A percentile compares a stretch with the other conserved stretches of the same genome.
Conservation (phyloP, 2,329 filamentous ascomycete species). For the Trichoderma breve region DNA sequence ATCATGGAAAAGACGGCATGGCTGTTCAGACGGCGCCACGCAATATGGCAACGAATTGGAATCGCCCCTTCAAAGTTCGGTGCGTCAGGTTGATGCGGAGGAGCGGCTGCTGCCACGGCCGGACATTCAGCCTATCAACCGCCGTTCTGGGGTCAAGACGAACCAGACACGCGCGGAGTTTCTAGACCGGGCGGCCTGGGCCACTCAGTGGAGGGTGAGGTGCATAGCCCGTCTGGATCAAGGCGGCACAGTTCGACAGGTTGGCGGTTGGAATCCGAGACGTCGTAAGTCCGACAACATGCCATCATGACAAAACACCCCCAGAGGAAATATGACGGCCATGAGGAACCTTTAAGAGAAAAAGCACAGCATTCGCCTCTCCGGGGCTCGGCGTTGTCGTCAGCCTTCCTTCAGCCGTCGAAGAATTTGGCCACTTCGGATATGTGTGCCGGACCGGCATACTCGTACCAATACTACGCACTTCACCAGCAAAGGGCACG, state of each 20-base stretch:
- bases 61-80: background rate
- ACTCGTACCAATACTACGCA: background rate
- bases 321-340: background rate
- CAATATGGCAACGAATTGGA: background rate
- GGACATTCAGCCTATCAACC: background rate
- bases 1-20: background rate
- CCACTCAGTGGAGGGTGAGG: constrained; percentile 3
- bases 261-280: background rate
- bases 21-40: background rate
- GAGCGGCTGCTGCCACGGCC: background rate
- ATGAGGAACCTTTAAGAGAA: background rate
- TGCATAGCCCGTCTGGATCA: background rate
- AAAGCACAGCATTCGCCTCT: background rate
- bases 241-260: background rate
- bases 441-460: background rate
- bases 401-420: background rate
- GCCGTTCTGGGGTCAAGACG: background rate
- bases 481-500: background rate
- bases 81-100: background rate
- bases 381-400: constrained; percentile 17
- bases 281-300: background rate
- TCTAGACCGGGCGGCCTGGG: constrained; percentile 10
- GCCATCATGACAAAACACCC: background rate
- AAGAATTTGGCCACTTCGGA: constrained; percentile 19
- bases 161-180: constrained; percentile 4